Base-by-base conservation (phyloP, 306 rosid species). In the Malus asiatica region DNA sequence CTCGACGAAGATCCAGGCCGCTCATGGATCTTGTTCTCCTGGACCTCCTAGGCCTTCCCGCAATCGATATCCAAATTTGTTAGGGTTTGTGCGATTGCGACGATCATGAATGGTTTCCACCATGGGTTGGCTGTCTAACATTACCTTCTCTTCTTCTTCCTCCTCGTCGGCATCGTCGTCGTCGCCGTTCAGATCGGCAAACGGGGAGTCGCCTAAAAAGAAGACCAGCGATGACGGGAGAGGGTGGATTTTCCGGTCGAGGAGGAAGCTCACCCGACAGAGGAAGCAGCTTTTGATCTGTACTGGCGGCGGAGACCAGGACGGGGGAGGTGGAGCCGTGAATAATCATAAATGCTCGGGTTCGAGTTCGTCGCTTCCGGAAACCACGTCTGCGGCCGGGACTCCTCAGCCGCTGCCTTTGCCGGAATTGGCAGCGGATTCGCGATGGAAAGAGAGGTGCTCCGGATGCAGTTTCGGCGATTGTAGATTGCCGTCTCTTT, bases 361-460 rank as follows among this genome's bases (percentile, higher is more conserved):
- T 78, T 29, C 80, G 20, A 80, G 67, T 62, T 48, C 73, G 8
- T 2, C 59, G 2, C n/a, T 63, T 22, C 63, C 55, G 5, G 76
- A 72, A 8, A 61, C 30, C 15, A 13, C 38, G 3, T 42, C 82
- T 6, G 29, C 79, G 42, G 55, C 79, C 8, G 80, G 72, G 51
- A 81, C 80, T n/a, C 73, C 99, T 44, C 96, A 87, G 38, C 98
- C 98, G 0, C 83, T 95, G 57, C 98, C 99, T 6, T 85, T 92
- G 77, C 99, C 97, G 70, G 97, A 88, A 55, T 33, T 74, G 1
- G 68, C 85, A 4, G 62, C 6, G 13, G 62, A 57, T 3, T 57
- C 2, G 14, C 13, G 13, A 20, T 57, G 62, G 20, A 58, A 82
- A 8, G 48, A 46, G 4, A 27, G 44, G 52, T n/a, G 19, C 64